Evolutionary conservation across 192 early-diverging fungal genomes (phyloP), one percentile per base, ranked within the genome.

Genomic region (Coemansia sp.): DNA sequence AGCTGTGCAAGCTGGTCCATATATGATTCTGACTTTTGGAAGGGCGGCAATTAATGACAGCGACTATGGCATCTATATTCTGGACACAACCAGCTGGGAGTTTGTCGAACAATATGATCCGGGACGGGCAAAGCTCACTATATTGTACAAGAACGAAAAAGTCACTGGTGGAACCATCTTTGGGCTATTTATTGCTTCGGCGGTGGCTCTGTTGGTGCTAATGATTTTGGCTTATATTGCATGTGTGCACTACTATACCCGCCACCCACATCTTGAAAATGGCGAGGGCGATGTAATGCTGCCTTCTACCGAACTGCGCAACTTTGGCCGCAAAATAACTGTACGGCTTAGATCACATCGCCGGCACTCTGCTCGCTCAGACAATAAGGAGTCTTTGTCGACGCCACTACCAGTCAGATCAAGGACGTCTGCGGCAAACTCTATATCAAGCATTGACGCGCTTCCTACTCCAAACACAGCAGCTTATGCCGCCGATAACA

Each of bases 171-270:
- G 63, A n/a, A 72, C 68, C 3, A 72, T 78, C 30, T 78, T 78
- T 57, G 68, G 75, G 13, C 56, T 78, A 31, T 39, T 68, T 43
- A 54, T 71, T 6, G 68, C 75, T 9, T 78, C 64, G 19, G 39
- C 55, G 10, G 68, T 65, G 13, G 56, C 52, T 11, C 41, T 78
- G 10, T 41, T 62, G 23, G 65, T 78, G 19, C 38, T 72, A 8
- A 28, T 68, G 21, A 64, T 78, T 18, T 3, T 78, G 48, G 19
- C 21, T 12, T 78, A 71, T 33, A 67, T 78, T 28, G 53, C 47
- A 2, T 72, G 62, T 50, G 58, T 60, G 45, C 68, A 78, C 57
- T 72, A 78, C 75, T 68, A 63, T 43, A 72, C 57, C 67, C 57
- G 41, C 23, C 72, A 70, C 42, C 67, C 72, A n/a, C 58, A 50